These are phyloP conservation scores for Paraurostyla sp. DNA, from an alignment of 73 alveolate genomes.

Conservation along the genomic window DNA sequence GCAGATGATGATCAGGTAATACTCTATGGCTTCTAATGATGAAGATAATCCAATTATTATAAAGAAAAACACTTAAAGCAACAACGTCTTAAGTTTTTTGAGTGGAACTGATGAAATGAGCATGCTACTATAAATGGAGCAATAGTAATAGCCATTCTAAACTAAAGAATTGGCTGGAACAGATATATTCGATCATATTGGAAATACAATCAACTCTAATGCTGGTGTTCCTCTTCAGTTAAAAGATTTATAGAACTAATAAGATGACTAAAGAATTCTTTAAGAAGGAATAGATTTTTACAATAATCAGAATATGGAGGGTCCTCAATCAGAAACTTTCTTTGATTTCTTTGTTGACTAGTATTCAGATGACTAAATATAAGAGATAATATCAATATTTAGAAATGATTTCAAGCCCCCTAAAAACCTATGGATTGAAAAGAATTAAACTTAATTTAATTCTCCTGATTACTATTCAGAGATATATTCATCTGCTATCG, in stretches of 20 bases:
- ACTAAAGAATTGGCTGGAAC: not conserved
- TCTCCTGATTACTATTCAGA: constrained; percentile 58
- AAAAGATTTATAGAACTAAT: no score
- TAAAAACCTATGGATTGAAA: constrained; percentile 81
- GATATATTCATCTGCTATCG: constrained; percentile 56
- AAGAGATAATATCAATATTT: constrained; percentile 78
- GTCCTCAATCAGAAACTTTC: not conserved
- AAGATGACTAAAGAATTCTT: no score
- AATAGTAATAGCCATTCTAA: not conserved
- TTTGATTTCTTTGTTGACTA: constrained; percentile 72
- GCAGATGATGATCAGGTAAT: not conserved
- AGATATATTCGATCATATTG: constrained; percentile 14
- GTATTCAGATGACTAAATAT: constrained; percentile 74
- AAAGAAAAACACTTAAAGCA: not conserved
- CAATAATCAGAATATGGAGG: not conserved
- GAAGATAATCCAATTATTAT: constrained; percentile 1
- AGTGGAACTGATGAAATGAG: not conserved
- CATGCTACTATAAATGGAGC: not conserved
- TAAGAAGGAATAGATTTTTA: no score
- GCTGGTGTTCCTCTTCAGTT: not conserved
- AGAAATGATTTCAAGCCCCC: constrained; percentile 86
- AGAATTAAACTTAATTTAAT: constrained; percentile 23
- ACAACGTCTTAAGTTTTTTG: not conserved
- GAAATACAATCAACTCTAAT: constrained; percentile 26
- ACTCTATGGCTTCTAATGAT: not conserved